A percentile compares a stretch with the other conserved stretches of the same genome.
Conservation (phyloP, 345 rosid species). For the Geranium brycei region DNA sequence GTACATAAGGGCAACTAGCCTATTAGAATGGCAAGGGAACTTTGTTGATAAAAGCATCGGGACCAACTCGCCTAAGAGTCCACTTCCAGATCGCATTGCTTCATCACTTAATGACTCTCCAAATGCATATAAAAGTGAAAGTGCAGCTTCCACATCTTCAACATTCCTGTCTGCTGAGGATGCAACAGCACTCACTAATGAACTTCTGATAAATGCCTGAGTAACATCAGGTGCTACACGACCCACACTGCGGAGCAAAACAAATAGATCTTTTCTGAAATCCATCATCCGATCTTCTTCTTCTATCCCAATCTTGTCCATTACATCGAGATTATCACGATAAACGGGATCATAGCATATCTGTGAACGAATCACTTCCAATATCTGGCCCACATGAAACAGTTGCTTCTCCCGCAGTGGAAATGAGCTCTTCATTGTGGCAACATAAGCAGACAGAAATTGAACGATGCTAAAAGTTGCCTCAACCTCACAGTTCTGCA, state of each 20-base stretch:
- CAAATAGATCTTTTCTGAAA: slow-evolving; percentile 71
- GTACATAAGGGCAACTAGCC: slow-evolving; percentile 77
- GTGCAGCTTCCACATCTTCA: slow-evolving; percentile 93
- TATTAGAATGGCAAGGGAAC: slow-evolving; percentile 77
- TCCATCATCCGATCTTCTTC: slow-evolving; percentile 87
- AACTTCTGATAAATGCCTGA: slow-evolving; percentile 57
- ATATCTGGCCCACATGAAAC: slow-evolving; percentile 51
- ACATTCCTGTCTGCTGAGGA: slow-evolving; percentile 55
- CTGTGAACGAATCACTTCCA: slow-evolving; percentile 69
- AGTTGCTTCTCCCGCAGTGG: slow-evolving; percentile 62
- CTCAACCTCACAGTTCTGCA: slow-evolving; percentile 65
- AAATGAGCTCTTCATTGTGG: slow-evolving; percentile 61
- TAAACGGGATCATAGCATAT: slow-evolving; percentile 62
- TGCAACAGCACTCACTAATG: slow-evolving; percentile 49
- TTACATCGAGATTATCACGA: slow-evolving; percentile 49
- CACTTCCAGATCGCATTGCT: slow-evolving; percentile 53
- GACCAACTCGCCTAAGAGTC: slow-evolving; percentile 56
- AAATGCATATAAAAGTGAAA: slow-evolving; percentile 76
- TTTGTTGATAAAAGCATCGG: slow-evolving; percentile 59
- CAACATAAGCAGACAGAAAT: slow-evolving; percentile 67
- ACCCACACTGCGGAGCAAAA: slow-evolving; percentile 63
- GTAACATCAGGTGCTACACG: slow-evolving; percentile 82
- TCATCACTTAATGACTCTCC: slow-evolving; percentile 84
- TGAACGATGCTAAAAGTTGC: slow-evolving; percentile 53
- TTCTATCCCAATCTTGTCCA: slow-evolving; percentile 81